These are phyloP conservation scores for Diospyros kaki DNA, from an alignment of 148 eudicot species.

Conservation along the genomic window DNA sequence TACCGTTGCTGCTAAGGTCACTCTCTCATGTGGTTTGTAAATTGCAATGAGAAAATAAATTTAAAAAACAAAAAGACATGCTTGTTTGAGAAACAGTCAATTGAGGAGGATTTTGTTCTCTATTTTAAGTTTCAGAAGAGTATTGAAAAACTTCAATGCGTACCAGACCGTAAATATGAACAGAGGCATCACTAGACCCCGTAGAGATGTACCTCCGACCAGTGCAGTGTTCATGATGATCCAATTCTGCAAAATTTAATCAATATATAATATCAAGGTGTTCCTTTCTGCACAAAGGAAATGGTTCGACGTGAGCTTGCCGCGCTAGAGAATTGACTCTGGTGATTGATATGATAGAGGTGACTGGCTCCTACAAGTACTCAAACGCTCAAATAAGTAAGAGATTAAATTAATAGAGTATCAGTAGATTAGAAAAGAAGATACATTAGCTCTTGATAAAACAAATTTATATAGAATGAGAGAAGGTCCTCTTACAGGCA, in stretches of 20 bases:
- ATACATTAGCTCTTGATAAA: too few relatives aligned
- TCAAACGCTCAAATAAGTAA: too few relatives aligned
- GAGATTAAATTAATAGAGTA: too few relatives aligned
- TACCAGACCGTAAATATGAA: slow-evolving; percentile 78
- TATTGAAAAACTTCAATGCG: slow-evolving; percentile 10
- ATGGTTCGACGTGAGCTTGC: too few relatives aligned
- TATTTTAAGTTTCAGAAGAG: not conserved
- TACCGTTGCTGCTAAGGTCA: not conserved
- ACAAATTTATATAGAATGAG: too few relatives aligned
- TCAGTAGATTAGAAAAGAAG: too few relatives aligned
- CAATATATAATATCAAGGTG: too few relatives aligned
- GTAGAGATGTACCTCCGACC: slow-evolving; percentile 89
- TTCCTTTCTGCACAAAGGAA: too few relatives aligned
- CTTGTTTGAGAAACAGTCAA: not conserved
- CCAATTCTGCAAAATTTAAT: too few relatives aligned
- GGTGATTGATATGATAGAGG: rapidly evolving
- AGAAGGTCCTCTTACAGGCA: too few relatives aligned
- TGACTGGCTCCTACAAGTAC: too few relatives aligned
- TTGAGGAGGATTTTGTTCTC: not conserved
- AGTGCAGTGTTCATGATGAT: slow-evolving; percentile 26
- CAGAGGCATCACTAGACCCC: slow-evolving; percentile 67
- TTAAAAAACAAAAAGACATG: not conserved
- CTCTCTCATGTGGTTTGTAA: not conserved
- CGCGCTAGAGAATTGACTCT: too few relatives aligned
- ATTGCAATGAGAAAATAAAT: not conserved